These are phyloP conservation scores for Boletales sp. DNA, from an alignment of 768 basidiomycete species.

Conservation along the genomic window DNA sequence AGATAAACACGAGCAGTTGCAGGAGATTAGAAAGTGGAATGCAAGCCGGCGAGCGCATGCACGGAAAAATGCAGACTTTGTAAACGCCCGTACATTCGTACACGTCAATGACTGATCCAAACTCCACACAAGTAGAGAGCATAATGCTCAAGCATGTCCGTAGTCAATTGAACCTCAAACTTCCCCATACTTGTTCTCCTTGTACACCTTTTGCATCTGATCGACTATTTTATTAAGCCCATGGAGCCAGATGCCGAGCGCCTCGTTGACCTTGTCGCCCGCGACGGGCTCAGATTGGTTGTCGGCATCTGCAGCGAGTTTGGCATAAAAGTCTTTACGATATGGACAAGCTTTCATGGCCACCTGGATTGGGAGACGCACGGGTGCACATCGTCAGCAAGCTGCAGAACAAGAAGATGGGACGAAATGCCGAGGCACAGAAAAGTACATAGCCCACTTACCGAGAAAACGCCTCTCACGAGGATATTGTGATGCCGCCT, in stretches of 20 bases:
- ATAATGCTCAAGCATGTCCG: too few relatives aligned
- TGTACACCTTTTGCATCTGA: slow-evolving; percentile 51
- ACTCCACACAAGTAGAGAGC: too few relatives aligned
- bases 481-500: slow-evolving; percentile 83
- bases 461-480: slow-evolving; percentile 55
- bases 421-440: too few relatives aligned
- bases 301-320: slow-evolving; percentile 58
- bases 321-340: slow-evolving; percentile 58
- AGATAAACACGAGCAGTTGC: too few relatives aligned
- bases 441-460: slow-evolving; percentile 8
- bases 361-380: slow-evolving; percentile 25
- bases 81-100: too few relatives aligned
- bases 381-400: neutral
- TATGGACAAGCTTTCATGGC: slow-evolving; percentile 60
- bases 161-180: neutral
- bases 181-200: slow-evolving; percentile 53
- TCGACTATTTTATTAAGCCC: slow-evolving; percentile 52
- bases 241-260: slow-evolving; percentile 56
- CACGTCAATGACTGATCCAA: too few relatives aligned
- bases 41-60: too few relatives aligned
- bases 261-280: slow-evolving; percentile 48
- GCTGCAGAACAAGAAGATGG: too few relatives aligned
- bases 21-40: too few relatives aligned
- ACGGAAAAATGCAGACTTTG: too few relatives aligned
- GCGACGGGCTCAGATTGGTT: slow-evolving; percentile 40